Conservation (phyloP, 331 rosid genomes). For the Rhamnella rubrinervis region DNA sequence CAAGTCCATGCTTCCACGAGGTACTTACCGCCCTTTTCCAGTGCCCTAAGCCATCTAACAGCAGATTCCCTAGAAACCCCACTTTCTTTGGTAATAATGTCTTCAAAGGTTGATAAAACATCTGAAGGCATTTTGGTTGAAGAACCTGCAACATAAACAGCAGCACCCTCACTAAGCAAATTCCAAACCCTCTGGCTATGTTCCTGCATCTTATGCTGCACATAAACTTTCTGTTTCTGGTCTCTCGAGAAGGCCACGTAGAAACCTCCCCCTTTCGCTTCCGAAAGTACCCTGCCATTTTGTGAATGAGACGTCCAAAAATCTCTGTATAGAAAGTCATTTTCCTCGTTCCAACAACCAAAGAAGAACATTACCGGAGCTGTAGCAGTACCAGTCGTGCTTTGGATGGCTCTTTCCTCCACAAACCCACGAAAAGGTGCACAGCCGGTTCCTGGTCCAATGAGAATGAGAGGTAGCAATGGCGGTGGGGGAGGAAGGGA, state of each 20-base stretch:
- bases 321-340: constrained; percentile 72
- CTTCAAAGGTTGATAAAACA: constrained; percentile 74
- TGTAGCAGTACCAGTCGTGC: constrained; percentile 31
- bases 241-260: constrained; percentile 88
- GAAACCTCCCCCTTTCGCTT: constrained; percentile 79
- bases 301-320: constrained; percentile 69
- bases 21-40: constrained; percentile 70
- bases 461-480: constrained; percentile 71
- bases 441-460: constrained; percentile 96
- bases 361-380: constrained; percentile 82
- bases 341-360: constrained; percentile 72
- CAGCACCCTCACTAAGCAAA: constrained; percentile 67
- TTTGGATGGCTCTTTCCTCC: constrained; percentile 82
- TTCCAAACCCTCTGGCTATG: constrained; percentile 70
- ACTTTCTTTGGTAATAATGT: constrained; percentile 60
- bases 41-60: constrained; percentile 63
- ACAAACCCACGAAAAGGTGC: constrained; percentile 83
- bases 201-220: constrained; percentile 85
- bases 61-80: constrained; percentile 66
- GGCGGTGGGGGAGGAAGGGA: constrained; percentile 72
- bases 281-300: constrained; percentile 65
- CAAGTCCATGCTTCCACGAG: constrained; percentile 88
- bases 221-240: constrained; percentile 78
- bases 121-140: constrained; percentile 94
- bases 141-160: constrained; percentile 83